Conservation (phyloP, 2,329 filamentous ascomycete genomes). For the Xylogone sp. region DNA sequence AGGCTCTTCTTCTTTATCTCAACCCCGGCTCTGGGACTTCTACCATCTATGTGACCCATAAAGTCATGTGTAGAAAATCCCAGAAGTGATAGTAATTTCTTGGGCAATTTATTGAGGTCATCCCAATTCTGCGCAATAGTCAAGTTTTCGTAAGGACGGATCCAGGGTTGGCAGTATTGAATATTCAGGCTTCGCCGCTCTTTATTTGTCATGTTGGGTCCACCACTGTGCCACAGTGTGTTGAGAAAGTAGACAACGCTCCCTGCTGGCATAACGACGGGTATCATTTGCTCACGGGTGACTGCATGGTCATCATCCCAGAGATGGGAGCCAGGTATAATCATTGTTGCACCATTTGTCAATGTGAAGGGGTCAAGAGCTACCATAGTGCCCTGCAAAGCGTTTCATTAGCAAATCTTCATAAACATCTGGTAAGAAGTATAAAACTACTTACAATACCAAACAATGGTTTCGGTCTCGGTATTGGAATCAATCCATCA, state of each 20-base stretch:
- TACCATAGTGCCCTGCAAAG: conserved; percentile 25
- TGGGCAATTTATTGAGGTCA: conserved; percentile 21
- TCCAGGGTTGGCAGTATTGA: conserved; percentile 31
- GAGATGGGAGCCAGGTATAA: conserved; percentile 26
- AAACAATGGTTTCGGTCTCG: conserved; percentile 25
- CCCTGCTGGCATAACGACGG: conserved; percentile 26
- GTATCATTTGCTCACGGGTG: conserved; percentile 20
- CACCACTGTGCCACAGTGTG: conserved; percentile 25
- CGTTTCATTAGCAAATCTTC: conserved; percentile 2
- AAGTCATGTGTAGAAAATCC: conserved; percentile 25
- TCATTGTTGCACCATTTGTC: conserved; percentile 25
- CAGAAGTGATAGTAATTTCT: conserved; percentile 20
- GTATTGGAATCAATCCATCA: conserved; percentile 25
- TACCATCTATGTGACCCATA: conserved; percentile 27
- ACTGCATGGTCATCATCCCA: conserved; percentile 26
- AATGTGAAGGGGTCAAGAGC: conserved; percentile 26
- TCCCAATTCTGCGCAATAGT: conserved; percentile 31
- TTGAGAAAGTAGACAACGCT: conserved; percentile 27
- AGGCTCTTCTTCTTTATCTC: conserved; percentile 27
- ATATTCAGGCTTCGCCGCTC: conserved; percentile 21
- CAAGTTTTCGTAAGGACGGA: conserved; percentile 34
- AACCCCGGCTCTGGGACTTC: conserved; percentile 21
- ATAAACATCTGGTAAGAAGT: neutral
- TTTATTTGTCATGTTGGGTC: conserved; percentile 18
- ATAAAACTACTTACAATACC: conserved; percentile 18